Base-by-base conservation (phyloP, 2,329 filamentous ascomycete species). In the Nemania sp. region DNA sequence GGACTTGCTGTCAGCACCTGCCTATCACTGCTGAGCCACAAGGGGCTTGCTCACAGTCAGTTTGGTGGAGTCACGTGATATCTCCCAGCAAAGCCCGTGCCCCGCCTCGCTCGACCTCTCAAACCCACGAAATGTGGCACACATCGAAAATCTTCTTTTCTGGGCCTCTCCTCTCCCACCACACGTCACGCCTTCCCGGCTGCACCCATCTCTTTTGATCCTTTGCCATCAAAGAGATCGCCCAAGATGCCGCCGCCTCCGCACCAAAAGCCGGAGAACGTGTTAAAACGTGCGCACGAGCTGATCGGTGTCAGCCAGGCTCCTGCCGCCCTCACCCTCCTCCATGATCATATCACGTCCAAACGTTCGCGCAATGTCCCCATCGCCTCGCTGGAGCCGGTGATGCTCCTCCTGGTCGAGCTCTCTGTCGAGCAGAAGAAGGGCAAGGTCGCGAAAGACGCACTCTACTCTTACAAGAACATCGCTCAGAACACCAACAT, bases 391-490 rank as follows among this genome's bases (percentile, higher is more conserved):
- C 80, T 99, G 70, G 94, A 99, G 85, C 94, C 94, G 63, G 93
- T 99, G 64, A 97, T 99, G 92, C 82, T 97, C 75, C 87, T 97
- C 64, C 88, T 99, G 71, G 93, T 99, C 69, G 91, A 97, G 77
- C 84, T 97, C 56, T 96, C 90, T 64, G 94, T 99, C 69, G 93
- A 97, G 70, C 86, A 97, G 68, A 91, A 94, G 78, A 99, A 97
- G 79, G 94, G 94, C 67, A 99, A 99, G 77, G 83, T 94, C 57
- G 94, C 93, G 74, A 99, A 99, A 82, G 94, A 99, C 78, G 94
- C 94, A 58, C 83, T 99, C 43, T 99, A 97, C 75, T 94, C 97
- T 75, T 99, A 99, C 84, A 99, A 99, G 83, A 99, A 99, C 75
- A 97, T 97, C 65, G 93, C 92, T 51, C 94, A 99, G 75, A 99